Base-by-base conservation (phyloP, 139 green algal genomes). In the Haematococcus lacustris region DNA sequence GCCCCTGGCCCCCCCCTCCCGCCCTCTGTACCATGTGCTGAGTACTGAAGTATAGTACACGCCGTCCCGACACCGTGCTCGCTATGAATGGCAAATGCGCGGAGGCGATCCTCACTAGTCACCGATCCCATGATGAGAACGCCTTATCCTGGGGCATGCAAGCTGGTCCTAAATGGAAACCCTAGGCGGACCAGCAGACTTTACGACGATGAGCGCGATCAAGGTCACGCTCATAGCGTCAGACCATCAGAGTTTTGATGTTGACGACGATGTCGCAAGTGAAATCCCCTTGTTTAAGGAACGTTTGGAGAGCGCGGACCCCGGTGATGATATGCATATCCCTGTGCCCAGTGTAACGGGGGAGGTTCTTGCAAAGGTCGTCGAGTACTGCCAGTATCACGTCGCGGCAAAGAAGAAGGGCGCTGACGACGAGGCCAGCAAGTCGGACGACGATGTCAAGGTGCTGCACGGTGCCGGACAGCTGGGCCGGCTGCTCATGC, bases 301-400 rank as follows among this genome's bases (percentile, higher is more conserved):
- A 71, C 92, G 91, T 67, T 85, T 96, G 9, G 90, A 96, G 47
- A 91, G 79, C 34, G 75, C 32, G 51, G 73, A 38, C 47, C 65
- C 86, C 90, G 60, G 35, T 78, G 64, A 1, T 7, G 70, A 91
- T 1, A 86, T 89, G 2, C 50, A 73, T 7, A 88, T 97, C 33
- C 92, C 92, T 0, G 71, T 97, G 73, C 90, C 91, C 30, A 97
- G 97, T 71, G 92, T 97, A 1, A 87, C 80, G 32, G 80, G 83
- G 68, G 87, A 89, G 63, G 92, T 93, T 69, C 74, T 90, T 40
- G 73, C 79, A 43, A 89, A 84, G 57, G 91, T 99, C 4, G 97
- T 99, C 41, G 91, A 98, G 78, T 99, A 97, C 75, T 97, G 90
- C 87, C 93, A 90, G 76, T 96, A 91, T 71, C 94, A 98, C 72